Evolutionary conservation across 1,139 yeast species (phyloP), one percentile per base, ranked within the genome.

Genomic region (Saccharomyces uvarum): DNA sequence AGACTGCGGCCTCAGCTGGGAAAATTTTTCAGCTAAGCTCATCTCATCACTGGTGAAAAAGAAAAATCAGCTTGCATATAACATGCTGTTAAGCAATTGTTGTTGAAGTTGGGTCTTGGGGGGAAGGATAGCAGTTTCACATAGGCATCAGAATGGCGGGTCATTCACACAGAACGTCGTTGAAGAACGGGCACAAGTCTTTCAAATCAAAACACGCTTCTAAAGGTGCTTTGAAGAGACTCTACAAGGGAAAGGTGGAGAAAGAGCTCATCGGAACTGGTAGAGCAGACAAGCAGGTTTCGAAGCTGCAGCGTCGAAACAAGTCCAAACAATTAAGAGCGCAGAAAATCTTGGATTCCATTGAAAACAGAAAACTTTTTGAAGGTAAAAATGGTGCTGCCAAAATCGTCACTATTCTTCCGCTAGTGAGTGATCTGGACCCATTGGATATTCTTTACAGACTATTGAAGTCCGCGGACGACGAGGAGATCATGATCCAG

Each of bases 141-240:
- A 9, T 6, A 16, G 21, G 44, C 7, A 16, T 38, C 7, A 50
- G 26, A 13, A 84, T 83, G 89, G 88, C 86, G 38, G 88, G 88
- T 55, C 86, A 84, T 67, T 83, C 88, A 16, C 97, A 91, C 69
- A 80, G 97, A 68, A 78, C 93, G 16, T 83, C 96, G 8, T 75
- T 87, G 54, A 91, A 89, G 72, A 85, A 84, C 70, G 84, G 83
- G 53, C 96, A 91, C 65, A 93, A 93, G 73, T 80, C 93, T 9
- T 93, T 89, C 78, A 93, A 93, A 69, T 83, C 96, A 6, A 86
- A 84, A 67, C 98, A 93, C 75, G 82, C 97, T 21, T 81, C 95
- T n/a, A 93, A 93, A 68, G 88, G 97, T 55, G 83, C 90, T 53
- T 70, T 90, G 65, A 91, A 89, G 69, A 86, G 88, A 59, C 77